These are phyloP conservation scores for Kwoniella botswanensis DNA, from an alignment of 768 basidiomycete genomes.

Conservation along the genomic window DNA sequence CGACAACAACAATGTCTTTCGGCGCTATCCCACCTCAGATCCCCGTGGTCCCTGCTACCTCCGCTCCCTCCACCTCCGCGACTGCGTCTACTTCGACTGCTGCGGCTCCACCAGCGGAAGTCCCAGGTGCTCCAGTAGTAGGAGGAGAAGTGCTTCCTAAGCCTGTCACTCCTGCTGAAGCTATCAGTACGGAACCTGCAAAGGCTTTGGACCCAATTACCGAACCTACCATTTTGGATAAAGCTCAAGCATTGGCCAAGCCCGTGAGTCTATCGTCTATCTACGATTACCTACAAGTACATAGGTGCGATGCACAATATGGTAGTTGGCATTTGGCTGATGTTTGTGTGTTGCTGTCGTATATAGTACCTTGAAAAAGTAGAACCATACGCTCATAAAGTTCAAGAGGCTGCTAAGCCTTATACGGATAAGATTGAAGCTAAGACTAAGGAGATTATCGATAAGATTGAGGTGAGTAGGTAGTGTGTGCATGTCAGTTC, in stretches of 20 bases:
- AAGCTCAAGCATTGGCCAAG: constrained; percentile 42
- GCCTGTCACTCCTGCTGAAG: constrained; percentile 38
- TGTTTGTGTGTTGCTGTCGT: background rate
- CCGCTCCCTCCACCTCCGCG: background rate
- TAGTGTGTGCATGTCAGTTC: background rate
- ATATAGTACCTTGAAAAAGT: constrained; percentile 39
- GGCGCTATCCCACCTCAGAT: background rate
- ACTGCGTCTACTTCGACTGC: background rate
- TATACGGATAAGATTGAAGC: constrained; percentile 50
- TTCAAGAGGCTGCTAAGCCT: constrained; percentile 49
- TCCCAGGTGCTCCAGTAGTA: background rate
- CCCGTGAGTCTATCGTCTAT: constrained; percentile 39
- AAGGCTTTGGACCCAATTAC: constrained; percentile 34
- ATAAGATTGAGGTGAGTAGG: constrained; percentile 48
- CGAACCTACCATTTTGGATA: constrained; percentile 34
- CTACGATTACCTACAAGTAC: background rate
- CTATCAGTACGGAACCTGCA: constrained; percentile 29
- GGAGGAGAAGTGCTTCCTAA: constrained; percentile 16
- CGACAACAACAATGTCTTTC: background rate
- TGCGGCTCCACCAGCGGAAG: background rate
- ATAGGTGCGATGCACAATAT: no score
- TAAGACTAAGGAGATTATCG: constrained; percentile 51
- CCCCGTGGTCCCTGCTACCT: background rate
- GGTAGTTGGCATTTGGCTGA: background rate
- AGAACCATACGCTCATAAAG: constrained; percentile 49